Conservation (phyloP, 2,329 filamentous ascomycete genomes). For the Sporothrix brasiliensis region DNA sequence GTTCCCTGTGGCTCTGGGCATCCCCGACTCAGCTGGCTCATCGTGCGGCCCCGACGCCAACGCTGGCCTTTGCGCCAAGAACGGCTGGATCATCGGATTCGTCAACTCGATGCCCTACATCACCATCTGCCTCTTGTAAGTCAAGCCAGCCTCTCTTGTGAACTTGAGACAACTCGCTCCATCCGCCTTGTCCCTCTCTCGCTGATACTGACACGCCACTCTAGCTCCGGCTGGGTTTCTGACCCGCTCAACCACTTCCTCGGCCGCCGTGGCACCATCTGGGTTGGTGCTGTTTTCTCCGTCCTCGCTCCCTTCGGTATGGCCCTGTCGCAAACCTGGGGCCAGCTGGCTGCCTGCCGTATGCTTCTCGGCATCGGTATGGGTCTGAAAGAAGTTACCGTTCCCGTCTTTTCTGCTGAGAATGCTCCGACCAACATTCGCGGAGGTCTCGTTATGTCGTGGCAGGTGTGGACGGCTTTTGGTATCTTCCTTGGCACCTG, state of each 20-base stretch:
- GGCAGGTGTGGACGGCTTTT: constrained; percentile 59
- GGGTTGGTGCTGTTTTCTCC: constrained; percentile 73
- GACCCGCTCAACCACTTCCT: constrained; percentile 56
- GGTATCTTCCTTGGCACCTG: constrained; percentile 64
- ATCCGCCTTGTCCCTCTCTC: not conserved
- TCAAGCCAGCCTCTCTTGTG: not conserved
- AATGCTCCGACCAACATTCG: constrained; percentile 69
- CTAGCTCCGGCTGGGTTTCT: constrained; percentile 60
- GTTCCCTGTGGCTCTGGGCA: constrained; percentile 59
- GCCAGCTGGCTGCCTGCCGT: constrained; percentile 66
- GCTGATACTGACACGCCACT: not conserved
- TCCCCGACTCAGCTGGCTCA: constrained; percentile 44
- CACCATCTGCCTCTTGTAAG: constrained; percentile 45
- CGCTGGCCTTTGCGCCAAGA: constrained; percentile 48
- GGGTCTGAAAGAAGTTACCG: constrained; percentile 66
- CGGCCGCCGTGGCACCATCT: constrained; percentile 64
- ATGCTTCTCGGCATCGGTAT: constrained; percentile 77
- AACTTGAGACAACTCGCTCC: not conserved
- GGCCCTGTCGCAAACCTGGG: constrained; percentile 72
- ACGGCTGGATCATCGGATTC: constrained; percentile 64
- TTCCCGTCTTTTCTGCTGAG: constrained; percentile 77
- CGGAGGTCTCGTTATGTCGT: constrained; percentile 79
- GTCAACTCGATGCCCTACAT: constrained; percentile 57
- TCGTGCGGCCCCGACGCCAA: constrained; percentile 43
- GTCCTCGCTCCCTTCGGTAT: constrained; percentile 69